Conservation (phyloP, 331 rosid species). For the Acacia concinna region DNA sequence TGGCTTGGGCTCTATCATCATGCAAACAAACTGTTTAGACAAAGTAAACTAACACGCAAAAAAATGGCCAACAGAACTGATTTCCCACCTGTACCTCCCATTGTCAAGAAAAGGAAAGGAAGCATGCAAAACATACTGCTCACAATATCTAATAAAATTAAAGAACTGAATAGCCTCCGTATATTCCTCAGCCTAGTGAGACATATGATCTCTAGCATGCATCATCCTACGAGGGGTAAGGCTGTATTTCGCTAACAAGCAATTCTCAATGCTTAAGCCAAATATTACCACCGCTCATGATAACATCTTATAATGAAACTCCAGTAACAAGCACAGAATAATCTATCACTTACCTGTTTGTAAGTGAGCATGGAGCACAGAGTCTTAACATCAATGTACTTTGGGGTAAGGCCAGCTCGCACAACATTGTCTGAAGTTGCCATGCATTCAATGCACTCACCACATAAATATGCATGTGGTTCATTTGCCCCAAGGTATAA, state of each 20-base stretch:
- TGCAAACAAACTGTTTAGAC: not conserved
- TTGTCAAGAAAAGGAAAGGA: not conserved
- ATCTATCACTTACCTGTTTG: slow-evolving; percentile 59
- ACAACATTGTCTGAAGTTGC: slow-evolving; percentile 98
- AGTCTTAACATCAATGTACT: slow-evolving; percentile 76
- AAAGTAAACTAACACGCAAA: not conserved
- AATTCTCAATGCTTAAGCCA: not conserved
- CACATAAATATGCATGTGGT: slow-evolving; percentile 85
- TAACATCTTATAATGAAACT: not conserved
- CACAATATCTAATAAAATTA: not conserved
- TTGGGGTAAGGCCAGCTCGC: slow-evolving; percentile 95
- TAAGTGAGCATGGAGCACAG: slow-evolving; percentile 98
- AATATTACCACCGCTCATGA: not conserved
- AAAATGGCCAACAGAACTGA: not conserved
- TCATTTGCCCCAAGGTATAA: slow-evolving; percentile 81
- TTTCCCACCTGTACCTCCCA: not conserved
- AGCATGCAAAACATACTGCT: not conserved
- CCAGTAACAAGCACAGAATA: not conserved
- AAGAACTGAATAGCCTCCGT: not conserved
- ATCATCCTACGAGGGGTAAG: not conserved
- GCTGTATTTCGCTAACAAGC: not conserved
- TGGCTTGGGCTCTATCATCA: no score
- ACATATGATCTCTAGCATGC: not conserved
- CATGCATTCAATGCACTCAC: slow-evolving; percentile 93
- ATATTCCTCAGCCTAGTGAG: not conserved